Base-by-base conservation (phyloP, 2,329 filamentous ascomycete species). In the Alternaria sp. region DNA sequence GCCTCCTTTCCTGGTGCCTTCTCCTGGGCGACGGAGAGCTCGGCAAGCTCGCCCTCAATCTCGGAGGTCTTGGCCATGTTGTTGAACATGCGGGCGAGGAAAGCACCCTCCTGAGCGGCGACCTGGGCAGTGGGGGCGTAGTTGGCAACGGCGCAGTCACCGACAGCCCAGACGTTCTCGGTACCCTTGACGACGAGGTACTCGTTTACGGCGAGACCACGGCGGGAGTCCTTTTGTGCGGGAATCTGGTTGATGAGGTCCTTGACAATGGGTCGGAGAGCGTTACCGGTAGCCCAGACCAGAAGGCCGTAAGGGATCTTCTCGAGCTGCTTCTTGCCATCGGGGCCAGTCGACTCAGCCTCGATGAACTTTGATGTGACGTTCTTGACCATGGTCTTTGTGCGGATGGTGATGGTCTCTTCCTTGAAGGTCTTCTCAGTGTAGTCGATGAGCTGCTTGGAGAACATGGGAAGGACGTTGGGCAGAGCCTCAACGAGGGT, bases 381-480 rank as follows among this genome's bases (percentile, higher is more conserved):
- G 64, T 91, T 94, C 87, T 98, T 98, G 79, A 99, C 95, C 90
- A 97, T 96, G 68, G 95, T 98, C 88, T 98, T 98, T 73, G 95
- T 96, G 81, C 92, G 91, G 82, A 99, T 97, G 72, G 92, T 90
- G 78, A 99, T 99, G 78, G 93, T 94, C 82, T 99, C 95, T 84
- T 99, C 95, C 83, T 96, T 95, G 85, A 99, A 96, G 47, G 94
- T 97, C 81, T 94, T 94, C 84, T 99, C 95, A 71, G 95, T 99
- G 86, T 99, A 99, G 76, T 99, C 95, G 77, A 99, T 98, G 75
- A 99, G 86, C 81, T 97, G 93, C 87, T 98, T 98, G 79, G 93
- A 97, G 87, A 99, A 99, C 86, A 94, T 96, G 74, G 95, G 95
- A 67, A 99, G 87, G 53, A 97, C 94, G 80, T 96, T 97, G 72